Percentiles rank a stretch among this genome's conserved stretches.
phyloP scores from a whole-genome alignment of 1,284 basidiomycete genomes.

The Moesziomyces parantarcticus region DNA sequence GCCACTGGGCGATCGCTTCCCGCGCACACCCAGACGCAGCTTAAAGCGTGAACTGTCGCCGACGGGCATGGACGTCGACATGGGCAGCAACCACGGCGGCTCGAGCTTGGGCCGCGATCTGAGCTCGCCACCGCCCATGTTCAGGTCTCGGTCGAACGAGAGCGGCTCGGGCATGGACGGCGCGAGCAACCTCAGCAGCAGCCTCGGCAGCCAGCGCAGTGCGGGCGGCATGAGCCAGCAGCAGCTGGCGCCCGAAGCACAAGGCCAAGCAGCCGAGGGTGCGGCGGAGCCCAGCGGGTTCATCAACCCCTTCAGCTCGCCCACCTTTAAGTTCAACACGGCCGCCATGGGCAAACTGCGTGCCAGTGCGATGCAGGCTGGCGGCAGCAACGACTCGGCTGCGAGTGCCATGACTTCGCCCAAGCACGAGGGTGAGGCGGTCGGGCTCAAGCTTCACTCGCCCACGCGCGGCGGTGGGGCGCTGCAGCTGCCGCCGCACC shows the following conservation, averaged over 20 bases:
- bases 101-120: slow-evolving; percentile 33
- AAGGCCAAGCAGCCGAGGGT: no score
- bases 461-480: slow-evolving; percentile 10
- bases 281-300: slow-evolving; percentile 10
- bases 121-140: slow-evolving; percentile 51
- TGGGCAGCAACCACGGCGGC: slow-evolving; percentile 19
- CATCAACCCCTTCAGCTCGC: slow-evolving; percentile 35
- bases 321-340: slow-evolving; percentile 35
- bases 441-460: background rate
- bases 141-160: slow-evolving; percentile 44
- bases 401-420: slow-evolving; percentile 4
- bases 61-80: slow-evolving; percentile 55
- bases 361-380: slow-evolving; percentile 7
- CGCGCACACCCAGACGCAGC: slow-evolving; percentile 34
- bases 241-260: slow-evolving; percentile 1
- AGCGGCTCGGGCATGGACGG: slow-evolving; percentile 6
- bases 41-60: slow-evolving; percentile 60
- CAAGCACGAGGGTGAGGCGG: background rate
- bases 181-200: slow-evolving; percentile 18
- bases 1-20: slow-evolving; percentile 23
- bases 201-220: slow-evolving; percentile 17
- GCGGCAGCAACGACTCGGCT: slow-evolving; percentile 13
- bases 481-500: slow-evolving; percentile 16
- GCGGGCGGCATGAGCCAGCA: slow-evolving; percentile 9
- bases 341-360: slow-evolving; percentile 11